A percentile compares a stretch with the other conserved stretches of the same genome.
These are phyloP conservation scores for Capsicum rhomboideum DNA, from an alignment of 257 asterid genomes.

Conservation along the genomic window DNA sequence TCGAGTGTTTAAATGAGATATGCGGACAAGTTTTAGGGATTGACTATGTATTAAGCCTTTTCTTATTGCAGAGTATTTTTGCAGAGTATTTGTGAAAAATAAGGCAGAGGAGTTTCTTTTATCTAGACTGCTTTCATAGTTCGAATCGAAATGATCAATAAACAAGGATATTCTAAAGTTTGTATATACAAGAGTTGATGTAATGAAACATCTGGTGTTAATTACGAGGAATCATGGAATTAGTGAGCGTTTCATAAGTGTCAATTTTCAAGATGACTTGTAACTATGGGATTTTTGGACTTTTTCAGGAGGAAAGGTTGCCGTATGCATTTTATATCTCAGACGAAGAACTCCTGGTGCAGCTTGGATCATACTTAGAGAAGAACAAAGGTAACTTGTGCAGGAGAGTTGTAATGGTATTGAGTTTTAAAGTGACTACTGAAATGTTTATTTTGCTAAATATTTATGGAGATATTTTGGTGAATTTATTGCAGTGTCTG, in stretches of 20 bases:
- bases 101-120: background rate
- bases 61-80: too few relatives aligned
- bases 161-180: background rate
- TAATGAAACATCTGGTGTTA: background rate
- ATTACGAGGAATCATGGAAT: background rate
- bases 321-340: constrained; percentile 86
- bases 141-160: background rate
- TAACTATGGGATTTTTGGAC: constrained; percentile 4
- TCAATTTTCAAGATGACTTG: background rate
- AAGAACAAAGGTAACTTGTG: constrained; percentile 55
- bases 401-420: background rate
- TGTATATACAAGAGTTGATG: background rate
- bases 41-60: too few relatives aligned
- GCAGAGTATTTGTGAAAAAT: too few relatives aligned
- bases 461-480: background rate
- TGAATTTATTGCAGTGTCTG: constrained; percentile 62
- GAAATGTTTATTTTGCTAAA: background rate
- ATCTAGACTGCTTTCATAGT: background rate
- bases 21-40: too few relatives aligned
- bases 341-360: constrained; percentile 75
- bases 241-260: background rate
- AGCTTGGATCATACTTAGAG: constrained; percentile 64
- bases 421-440: background rate
- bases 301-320: constrained; percentile 68
- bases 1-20: too few relatives aligned